Evolutionary conservation across 1,284 basidiomycete genomes (phyloP), one percentile per base, ranked within the genome.

Genomic region (Pholiota adiposa): DNA sequence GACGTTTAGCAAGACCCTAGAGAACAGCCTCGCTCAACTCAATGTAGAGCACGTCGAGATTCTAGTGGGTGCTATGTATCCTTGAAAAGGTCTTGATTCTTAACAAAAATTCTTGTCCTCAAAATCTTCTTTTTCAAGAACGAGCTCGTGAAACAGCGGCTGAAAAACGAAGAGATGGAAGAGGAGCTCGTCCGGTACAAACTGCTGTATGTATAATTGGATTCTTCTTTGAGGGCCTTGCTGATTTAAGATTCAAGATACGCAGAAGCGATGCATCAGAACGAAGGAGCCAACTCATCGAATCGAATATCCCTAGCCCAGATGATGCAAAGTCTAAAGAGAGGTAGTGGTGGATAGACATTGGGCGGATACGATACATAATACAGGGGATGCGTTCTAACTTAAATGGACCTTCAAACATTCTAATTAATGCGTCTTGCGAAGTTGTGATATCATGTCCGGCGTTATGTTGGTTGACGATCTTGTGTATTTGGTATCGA

Each of bases 181-280:
- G 84, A 86, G 57, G 93, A 97, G 72, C 84, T 97, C 9, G 94
- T 97, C 34, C 86, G 90, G 43, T 97, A 96, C 75, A 97, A 97
- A 74, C 77, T 96, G 38, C 75, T 96, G 93, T 94, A 68, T 73
- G 92, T 80, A 12, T 6, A 38, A 16, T 29, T 55, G 53, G 8
- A 56, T 60, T 23, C 31, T 25, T 29, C 40, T 53, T 48, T 44
- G 29, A 9, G 21, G 48, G 50, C 36, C 54, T 18, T 21, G 61
- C 54, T 11, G 38, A 65, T 33, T 46, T 40, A 4, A 58, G 40
- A 52, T 19, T 54, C 8, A 65, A 95, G 93, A 59, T 96, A 95
- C 68, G 93, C 94, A 19, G 93, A 95, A 73, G 88, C 92, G 4
- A 92, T 94, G 83, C 93, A 96, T 69, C 81, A 88, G 66, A 92